These are phyloP conservation scores for Candolleomyces aberdarensis DNA, from an alignment of 768 basidiomycete species.

Conservation along the genomic window DNA sequence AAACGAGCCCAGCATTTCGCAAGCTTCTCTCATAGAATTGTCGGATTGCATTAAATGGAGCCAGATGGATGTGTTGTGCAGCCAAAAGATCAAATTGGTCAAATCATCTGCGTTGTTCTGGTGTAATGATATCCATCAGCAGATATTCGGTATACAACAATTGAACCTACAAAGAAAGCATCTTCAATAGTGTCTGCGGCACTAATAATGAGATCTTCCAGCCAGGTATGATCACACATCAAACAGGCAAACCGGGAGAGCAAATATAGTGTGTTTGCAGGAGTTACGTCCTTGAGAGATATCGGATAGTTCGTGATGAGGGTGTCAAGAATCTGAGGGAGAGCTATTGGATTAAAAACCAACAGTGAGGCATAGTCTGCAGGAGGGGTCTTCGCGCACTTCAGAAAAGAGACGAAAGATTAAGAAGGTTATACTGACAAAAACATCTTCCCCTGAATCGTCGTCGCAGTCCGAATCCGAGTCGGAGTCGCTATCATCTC, in stretches of 20 bases:
- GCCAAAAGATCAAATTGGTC: slow-evolving; percentile 87
- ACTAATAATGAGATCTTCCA: slow-evolving; percentile 89
- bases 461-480: slow-evolving; percentile 46
- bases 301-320: slow-evolving; percentile 77
- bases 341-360: slow-evolving; percentile 79
- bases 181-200: slow-evolving; percentile 93
- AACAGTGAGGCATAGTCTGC: slow-evolving; percentile 86
- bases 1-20: slow-evolving; percentile 81
- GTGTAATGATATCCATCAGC: slow-evolving; percentile 6
- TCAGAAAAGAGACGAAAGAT: slow-evolving; percentile 8
- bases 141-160: no score
- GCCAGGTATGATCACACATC: slow-evolving; percentile 86
- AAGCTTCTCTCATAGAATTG: slow-evolving; percentile 70
- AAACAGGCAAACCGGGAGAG: slow-evolving; percentile 90
- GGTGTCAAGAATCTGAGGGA: slow-evolving; percentile 78
- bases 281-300: slow-evolving; percentile 70
- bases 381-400: slow-evolving; percentile 58
- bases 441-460: slow-evolving; percentile 47
- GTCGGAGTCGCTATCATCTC: slow-evolving; percentile 40
- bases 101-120: slow-evolving; percentile 85
- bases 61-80: slow-evolving; percentile 88
- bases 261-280: slow-evolving; percentile 90
- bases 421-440: slow-evolving; percentile 33
- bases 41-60: slow-evolving; percentile 90
- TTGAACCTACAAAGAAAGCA: slow-evolving; percentile 67